Evolutionary conservation across 2,329 filamentous ascomycete genomes (phyloP).

Genomic region (Paecilomyces sp.): DNA sequence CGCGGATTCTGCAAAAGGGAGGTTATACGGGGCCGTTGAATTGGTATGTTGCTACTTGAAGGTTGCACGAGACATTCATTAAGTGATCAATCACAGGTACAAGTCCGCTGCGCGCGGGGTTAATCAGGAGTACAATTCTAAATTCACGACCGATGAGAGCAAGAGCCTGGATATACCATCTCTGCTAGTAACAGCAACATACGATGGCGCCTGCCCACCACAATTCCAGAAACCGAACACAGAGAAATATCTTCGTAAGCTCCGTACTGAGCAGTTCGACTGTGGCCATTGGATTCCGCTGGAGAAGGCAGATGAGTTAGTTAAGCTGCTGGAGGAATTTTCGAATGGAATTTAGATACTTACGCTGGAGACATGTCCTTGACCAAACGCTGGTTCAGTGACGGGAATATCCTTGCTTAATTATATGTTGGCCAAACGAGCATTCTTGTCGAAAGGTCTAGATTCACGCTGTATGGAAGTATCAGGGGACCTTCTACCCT

Average conservation of each 20-base stretch:
- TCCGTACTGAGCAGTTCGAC: not conserved
- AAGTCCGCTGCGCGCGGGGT: constrained; percentile 3
- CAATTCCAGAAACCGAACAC: constrained; percentile 2
- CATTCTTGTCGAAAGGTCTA: too few relatives aligned
- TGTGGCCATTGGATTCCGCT: constrained; percentile 5
- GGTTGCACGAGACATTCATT: not conserved
- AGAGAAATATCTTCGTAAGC: not conserved
- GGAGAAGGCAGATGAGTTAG: constrained; percentile 1
- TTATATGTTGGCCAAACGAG: too few relatives aligned
- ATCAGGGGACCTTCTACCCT: not conserved
- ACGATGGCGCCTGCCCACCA: constrained; percentile 1
- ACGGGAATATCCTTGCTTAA: too few relatives aligned
- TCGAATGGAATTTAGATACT: not conserved
- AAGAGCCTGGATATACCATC: constrained; percentile 1
- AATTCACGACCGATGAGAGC: constrained; percentile 4
- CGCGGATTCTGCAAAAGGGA: constrained; percentile 2
- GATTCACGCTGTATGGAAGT: too few relatives aligned
- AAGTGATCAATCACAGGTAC: not conserved
- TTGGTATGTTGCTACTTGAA: not conserved
- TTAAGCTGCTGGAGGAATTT: not conserved
- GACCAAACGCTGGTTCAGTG: too few relatives aligned
- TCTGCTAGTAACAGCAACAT: not conserved
- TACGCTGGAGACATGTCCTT: not conserved
- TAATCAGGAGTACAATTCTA: not conserved
- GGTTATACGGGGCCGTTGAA: constrained; percentile 5